Conservation (phyloP, 768 basidiomycete genomes). For the Suillus brevipes region DNA sequence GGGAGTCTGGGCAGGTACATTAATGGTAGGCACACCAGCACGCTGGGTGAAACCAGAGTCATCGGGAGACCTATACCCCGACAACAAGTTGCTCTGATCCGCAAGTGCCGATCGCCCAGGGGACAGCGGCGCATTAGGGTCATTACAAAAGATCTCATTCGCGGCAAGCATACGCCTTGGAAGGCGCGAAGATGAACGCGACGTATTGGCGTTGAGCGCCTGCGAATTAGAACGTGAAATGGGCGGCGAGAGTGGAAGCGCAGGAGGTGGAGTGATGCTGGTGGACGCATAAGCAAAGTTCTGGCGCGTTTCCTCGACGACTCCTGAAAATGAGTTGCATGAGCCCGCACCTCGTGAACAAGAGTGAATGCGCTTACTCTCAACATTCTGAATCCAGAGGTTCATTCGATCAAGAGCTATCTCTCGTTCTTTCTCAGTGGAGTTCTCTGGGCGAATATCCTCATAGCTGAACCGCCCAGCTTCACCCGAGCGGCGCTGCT, state of each 20-base stretch:
- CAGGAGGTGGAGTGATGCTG: slow-evolving; percentile 49
- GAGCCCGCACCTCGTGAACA: slow-evolving; percentile 8
- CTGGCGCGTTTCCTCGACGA: slow-evolving; percentile 78
- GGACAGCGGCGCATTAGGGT: slow-evolving; percentile 22
- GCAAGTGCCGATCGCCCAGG: slow-evolving; percentile 16
- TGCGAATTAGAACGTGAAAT: slow-evolving; percentile 50
- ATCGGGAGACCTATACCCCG: slow-evolving; percentile 16
- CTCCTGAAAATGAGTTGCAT: slow-evolving; percentile 47
- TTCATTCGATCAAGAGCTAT: slow-evolving; percentile 63
- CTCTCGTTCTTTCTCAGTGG: slow-evolving; percentile 21
- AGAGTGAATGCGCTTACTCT: slow-evolving; percentile 54
- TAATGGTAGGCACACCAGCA: slow-evolving; percentile 18
- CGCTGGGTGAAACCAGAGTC: slow-evolving; percentile 22
- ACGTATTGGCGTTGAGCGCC: slow-evolving; percentile 14
- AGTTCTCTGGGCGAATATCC: slow-evolving; percentile 27
- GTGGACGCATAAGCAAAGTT: slow-evolving; percentile 57
- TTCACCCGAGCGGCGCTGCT: slow-evolving; percentile 32
- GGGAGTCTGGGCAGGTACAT: slow-evolving; percentile 33
- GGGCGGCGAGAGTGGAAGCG: slow-evolving; percentile 59
- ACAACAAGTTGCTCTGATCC: slow-evolving; percentile 25
- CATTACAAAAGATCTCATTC: slow-evolving; percentile 61
- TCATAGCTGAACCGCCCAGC: slow-evolving; percentile 37
- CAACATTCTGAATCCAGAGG: slow-evolving; percentile 80
- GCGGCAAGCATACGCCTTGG: slow-evolving; percentile 65
- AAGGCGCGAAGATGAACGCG: slow-evolving; percentile 46